phyloP scores from a whole-genome alignment of 495 filamentous ascomycete species.

The Aspergillus sparsus region DNA sequence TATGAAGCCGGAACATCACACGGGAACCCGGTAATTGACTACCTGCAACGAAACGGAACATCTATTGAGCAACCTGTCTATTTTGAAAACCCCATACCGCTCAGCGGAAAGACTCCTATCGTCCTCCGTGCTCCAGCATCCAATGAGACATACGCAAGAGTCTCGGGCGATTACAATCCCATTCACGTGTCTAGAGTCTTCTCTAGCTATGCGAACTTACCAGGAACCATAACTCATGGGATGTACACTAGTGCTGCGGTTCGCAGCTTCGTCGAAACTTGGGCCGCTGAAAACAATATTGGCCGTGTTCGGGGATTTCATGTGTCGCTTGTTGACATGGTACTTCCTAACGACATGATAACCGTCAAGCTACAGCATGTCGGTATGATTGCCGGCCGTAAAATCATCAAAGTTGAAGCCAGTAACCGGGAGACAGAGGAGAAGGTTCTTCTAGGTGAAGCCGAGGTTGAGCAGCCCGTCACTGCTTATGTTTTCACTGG shows the following conservation, averaged over 20 bases:
- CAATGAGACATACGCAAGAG: conserved; percentile 96
- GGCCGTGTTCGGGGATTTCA: conserved; percentile 97
- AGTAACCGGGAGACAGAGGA: conserved; percentile 93
- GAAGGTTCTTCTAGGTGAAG: conserved; percentile 91
- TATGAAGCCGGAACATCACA: conserved; percentile 88
- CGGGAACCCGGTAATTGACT: conserved; percentile 96
- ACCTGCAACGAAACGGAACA: conserved; percentile 86
- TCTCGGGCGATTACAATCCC: conserved; percentile 97
- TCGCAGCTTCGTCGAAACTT: conserved; percentile 96
- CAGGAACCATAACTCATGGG: conserved; percentile 95
- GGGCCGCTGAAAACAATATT: conserved; percentile 98
- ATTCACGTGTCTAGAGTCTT: conserved; percentile 98
- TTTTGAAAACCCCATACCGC: conserved; percentile 95
- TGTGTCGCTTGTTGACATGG: conserved; percentile 94
- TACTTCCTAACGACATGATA: conserved; percentile 92
- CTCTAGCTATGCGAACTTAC: conserved; percentile 89
- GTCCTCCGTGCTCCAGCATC: conserved; percentile 88
- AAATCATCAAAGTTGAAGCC: conserved; percentile 98
- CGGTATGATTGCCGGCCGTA: conserved; percentile 96
- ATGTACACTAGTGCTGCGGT: conserved; percentile 99
- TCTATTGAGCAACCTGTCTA: conserved; percentile 95
- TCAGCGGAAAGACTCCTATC: conserved; percentile 87
- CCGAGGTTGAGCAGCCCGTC: conserved; percentile 97
- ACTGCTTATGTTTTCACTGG: conserved; percentile 98
- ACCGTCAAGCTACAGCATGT: conserved; percentile 92